Evolutionary conservation across 192 early-diverging fungal genomes (phyloP).

Genomic region (Coemansia sp.): DNA sequence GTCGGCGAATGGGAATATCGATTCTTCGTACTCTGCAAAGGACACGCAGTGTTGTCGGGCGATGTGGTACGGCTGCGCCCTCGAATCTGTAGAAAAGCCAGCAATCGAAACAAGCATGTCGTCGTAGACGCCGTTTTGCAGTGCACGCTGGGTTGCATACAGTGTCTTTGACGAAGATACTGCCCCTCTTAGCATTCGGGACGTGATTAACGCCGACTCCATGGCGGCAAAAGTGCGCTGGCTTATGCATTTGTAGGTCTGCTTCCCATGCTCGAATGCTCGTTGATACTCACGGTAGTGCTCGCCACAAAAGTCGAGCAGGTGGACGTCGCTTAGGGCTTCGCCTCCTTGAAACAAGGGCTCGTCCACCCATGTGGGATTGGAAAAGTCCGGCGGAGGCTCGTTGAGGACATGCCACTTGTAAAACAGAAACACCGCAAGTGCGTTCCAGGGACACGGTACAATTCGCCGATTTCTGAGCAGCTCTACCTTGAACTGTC

Average conservation of each 20-base stretch:
- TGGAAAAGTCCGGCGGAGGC: conserved; percentile 39
- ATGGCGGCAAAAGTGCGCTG: neutral
- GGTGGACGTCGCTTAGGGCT: conserved; percentile 16
- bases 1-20: conserved; percentile 45
- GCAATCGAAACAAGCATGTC: conserved; percentile 25
- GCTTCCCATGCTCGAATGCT: conserved; percentile 1
- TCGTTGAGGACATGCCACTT: conserved; percentile 48
- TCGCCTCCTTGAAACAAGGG: conserved; percentile 31
- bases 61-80: conserved; percentile 1
- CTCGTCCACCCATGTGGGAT: conserved; percentile 26
- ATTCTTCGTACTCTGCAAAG: conserved; percentile 1
- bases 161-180: conserved; percentile 16
- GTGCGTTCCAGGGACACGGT: conserved; percentile 52
- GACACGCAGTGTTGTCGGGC: conserved; percentile 10
- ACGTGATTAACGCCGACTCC: neutral
- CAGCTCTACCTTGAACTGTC: conserved; percentile 20
- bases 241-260: conserved; percentile 26
- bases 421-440: conserved; percentile 41
- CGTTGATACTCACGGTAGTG: conserved; percentile 32
- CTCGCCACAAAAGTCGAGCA: conserved; percentile 19
- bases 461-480: conserved; percentile 25
- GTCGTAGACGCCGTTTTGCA: conserved; percentile 21
- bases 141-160: conserved; percentile 9
- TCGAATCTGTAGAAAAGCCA: conserved; percentile 4
- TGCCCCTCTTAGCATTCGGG: neutral